These are phyloP conservation scores for Neoboletus brunneissimus DNA, from an alignment of 768 basidiomycete species.

Conservation along the genomic window DNA sequence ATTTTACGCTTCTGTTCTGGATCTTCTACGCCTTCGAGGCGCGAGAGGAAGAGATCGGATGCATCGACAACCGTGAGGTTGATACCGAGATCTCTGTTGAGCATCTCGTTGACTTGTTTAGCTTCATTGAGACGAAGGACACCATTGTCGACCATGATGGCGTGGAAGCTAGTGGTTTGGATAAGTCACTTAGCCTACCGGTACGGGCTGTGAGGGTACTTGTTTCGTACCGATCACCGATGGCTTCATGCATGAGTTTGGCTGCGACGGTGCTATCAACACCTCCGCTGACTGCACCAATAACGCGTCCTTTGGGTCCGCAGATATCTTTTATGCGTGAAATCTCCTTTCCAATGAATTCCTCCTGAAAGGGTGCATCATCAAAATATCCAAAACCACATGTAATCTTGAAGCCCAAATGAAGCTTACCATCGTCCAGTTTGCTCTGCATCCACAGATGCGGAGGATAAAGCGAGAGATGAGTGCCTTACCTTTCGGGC, in stretches of 20 bases:
- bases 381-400: not conserved
- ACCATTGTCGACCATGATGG: slow-evolving; percentile 99
- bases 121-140: slow-evolving; percentile 92
- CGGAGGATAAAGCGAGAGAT: slow-evolving; percentile 80
- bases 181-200: not conserved
- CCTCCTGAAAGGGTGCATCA: slow-evolving; percentile 54
- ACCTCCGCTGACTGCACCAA: slow-evolving; percentile 96
- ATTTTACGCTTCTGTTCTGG: slow-evolving; percentile 97
- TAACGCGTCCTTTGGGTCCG: slow-evolving; percentile 91
- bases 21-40: slow-evolving; percentile 89
- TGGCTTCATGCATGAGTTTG: slow-evolving; percentile 99
- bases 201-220: not conserved
- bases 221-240: slow-evolving; percentile 79
- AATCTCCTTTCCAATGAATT: slow-evolving; percentile 97
- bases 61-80: slow-evolving; percentile 96
- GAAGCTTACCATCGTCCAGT: slow-evolving; percentile 88
- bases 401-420: slow-evolving; percentile 1
- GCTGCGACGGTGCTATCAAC: slow-evolving; percentile 98
- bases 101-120: slow-evolving; percentile 87
- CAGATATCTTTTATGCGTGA: slow-evolving; percentile 91
- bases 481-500: slow-evolving; percentile 83
- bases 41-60: slow-evolving; percentile 86
- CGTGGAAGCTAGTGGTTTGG: slow-evolving; percentile 73
- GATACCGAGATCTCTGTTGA: slow-evolving; percentile 89
- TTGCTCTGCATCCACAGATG: slow-evolving; percentile 75